These are phyloP conservation scores for Lentinula aciculospora DNA, from an alignment of 768 basidiomycete species.

Conservation along the genomic window DNA sequence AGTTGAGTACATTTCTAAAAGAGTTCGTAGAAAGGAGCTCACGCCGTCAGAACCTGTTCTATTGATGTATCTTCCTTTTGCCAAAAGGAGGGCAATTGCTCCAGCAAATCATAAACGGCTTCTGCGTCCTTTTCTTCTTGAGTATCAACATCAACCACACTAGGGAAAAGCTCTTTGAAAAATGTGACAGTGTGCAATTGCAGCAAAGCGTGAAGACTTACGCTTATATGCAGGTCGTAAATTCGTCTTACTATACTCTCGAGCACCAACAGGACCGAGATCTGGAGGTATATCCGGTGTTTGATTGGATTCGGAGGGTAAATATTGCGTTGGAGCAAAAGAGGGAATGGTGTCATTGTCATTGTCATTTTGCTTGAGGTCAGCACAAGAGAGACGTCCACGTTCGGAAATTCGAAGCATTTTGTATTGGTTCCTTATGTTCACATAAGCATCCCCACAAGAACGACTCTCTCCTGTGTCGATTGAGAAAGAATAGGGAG, in stretches of 20 bases:
- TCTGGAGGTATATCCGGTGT: conserved; percentile 21
- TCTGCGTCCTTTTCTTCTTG: conserved; percentile 30
- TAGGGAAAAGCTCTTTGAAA: neutral
- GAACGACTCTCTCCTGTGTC: neutral
- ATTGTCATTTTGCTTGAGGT: conserved; percentile 20
- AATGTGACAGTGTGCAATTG: neutral
- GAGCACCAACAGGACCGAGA: conserved; percentile 38
- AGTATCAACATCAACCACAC: conserved; percentile 15
- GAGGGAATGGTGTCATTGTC: conserved; percentile 9
- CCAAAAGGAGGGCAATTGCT: conserved; percentile 52
- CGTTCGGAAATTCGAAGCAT: conserved; percentile 40
- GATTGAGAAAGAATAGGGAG: conserved; percentile 30
- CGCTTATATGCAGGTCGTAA: conserved; percentile 50
- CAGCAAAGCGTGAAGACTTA: conserved; percentile 23
- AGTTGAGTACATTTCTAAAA: neutral
- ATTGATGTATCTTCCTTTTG: conserved; percentile 39
- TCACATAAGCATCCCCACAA: conserved; percentile 28
- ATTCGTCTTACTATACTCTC: conserved; percentile 41
- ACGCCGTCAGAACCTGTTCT: conserved; percentile 63
- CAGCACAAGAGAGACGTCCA: conserved; percentile 40
- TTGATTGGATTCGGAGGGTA: neutral
- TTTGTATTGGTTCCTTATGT: conserved; percentile 13
- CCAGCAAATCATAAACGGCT: conserved; percentile 41
- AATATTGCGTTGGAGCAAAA: conserved; percentile 7
- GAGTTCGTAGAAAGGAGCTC: conserved; percentile 10